Evolutionary conservation across 805 yeast genomes (phyloP).

Genomic region (Tetrapisispora phaffii): DNA sequence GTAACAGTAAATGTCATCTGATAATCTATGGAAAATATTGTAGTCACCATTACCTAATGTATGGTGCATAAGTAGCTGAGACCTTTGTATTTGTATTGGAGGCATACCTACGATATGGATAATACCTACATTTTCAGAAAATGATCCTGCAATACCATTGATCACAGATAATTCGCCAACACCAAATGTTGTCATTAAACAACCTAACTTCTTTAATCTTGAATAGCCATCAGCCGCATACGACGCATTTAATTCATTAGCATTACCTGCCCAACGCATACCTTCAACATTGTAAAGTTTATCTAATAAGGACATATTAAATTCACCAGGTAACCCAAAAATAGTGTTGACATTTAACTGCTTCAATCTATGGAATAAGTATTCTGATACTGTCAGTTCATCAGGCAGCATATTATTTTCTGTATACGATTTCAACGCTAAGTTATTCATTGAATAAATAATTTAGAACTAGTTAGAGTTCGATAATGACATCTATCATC

Average conservation of each 20-base stretch:
- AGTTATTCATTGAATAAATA: not conserved
- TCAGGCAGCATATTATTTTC: conserved; percentile 10
- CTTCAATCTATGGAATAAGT: conserved; percentile 47
- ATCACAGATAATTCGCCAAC: conserved; percentile 85
- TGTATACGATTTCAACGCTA: not conserved
- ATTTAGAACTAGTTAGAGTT: not conserved
- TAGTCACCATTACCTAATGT: conserved; percentile 71
- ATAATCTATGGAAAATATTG: conserved; percentile 62
- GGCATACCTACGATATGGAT: conserved; percentile 82
- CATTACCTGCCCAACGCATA: conserved; percentile 67
- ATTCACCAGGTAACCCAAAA: conserved; percentile 73
- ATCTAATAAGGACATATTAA: conserved; percentile 56
- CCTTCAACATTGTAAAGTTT: conserved; percentile 43
- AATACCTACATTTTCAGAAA: conserved; percentile 72
- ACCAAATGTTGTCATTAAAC: conserved; percentile 54
- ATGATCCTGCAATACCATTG: conserved; percentile 77
- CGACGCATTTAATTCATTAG: conserved; percentile 85
- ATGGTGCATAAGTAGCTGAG: conserved; percentile 58
- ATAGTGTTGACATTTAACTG: conserved; percentile 45
- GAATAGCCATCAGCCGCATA: conserved; percentile 89
- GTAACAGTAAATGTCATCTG: conserved; percentile 51
- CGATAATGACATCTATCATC: too few relatives aligned
- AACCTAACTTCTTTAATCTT: conserved; percentile 35
- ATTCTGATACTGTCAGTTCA: conserved; percentile 48
- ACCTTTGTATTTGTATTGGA: conserved; percentile 28